Evolutionary conservation across 2,329 filamentous ascomycete genomes (phyloP).

Genomic region (Gaeumannomyces sp.): DNA sequence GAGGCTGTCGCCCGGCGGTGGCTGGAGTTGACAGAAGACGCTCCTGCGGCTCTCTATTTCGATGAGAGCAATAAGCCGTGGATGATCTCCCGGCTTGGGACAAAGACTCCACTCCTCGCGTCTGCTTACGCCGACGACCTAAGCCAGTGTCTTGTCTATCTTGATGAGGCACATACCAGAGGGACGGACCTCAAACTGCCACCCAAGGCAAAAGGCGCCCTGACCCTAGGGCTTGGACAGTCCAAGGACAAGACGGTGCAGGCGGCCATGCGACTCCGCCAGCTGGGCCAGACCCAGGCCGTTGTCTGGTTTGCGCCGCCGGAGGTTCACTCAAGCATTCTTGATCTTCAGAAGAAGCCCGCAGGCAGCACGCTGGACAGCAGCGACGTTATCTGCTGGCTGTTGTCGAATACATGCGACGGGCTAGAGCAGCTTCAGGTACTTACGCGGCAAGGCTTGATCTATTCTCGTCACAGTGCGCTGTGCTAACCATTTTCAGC

Average conservation of each 20-base stretch:
- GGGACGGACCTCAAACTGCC: conserved; percentile 56
- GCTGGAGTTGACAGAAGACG: conserved; percentile 38
- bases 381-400: conserved; percentile 42
- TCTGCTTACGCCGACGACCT: conserved; percentile 50
- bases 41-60: conserved; percentile 49
- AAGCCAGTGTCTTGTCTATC: conserved; percentile 46
- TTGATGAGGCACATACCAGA: conserved; percentile 56
- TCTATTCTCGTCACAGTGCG: not conserved
- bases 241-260: conserved; percentile 58
- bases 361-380: conserved; percentile 31
- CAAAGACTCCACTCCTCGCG: conserved; percentile 38
- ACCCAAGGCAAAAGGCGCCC: conserved; percentile 35
- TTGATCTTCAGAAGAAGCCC: conserved; percentile 34
- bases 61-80: conserved; percentile 36
- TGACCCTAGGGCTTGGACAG: conserved; percentile 50
- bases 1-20: conserved; percentile 40
- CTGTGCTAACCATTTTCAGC: conserved; percentile 20
- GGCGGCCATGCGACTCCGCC: conserved; percentile 60
- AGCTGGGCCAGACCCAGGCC: conserved; percentile 49
- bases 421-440: conserved; percentile 48
- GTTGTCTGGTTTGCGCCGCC: conserved; percentile 50
- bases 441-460: not conserved
- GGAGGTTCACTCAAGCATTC: conserved; percentile 56
- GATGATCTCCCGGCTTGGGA: conserved; percentile 33
- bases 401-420: conserved; percentile 57